A percentile compares a stretch with the other conserved stretches of the same genome.
Conservation (phyloP, 768 basidiomycete species). For the Rhizopogon roseolus region DNA sequence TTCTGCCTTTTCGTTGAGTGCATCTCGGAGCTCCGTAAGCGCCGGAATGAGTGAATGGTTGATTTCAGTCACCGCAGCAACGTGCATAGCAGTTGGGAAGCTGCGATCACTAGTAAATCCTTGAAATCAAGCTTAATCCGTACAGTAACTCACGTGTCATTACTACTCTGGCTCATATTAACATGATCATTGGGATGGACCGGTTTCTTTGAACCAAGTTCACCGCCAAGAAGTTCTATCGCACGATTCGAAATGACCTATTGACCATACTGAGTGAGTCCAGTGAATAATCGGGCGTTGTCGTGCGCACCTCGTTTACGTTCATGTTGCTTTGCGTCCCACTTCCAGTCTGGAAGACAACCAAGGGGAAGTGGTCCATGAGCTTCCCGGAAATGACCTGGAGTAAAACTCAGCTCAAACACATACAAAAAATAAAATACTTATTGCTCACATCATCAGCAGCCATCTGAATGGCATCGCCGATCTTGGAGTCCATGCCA, state of each 20-base stretch:
- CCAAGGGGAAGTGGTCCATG: slow-evolving; percentile 93
- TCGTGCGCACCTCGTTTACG: slow-evolving; percentile 75
- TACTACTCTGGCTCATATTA: slow-evolving; percentile 98
- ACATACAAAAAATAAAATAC: not conserved
- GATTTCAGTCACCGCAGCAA: slow-evolving; percentile 91
- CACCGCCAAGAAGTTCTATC: slow-evolving; percentile 92
- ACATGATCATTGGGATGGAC: slow-evolving; percentile 99
- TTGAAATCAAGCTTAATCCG: not conserved
- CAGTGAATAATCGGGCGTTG: not conserved
- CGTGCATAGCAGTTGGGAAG: slow-evolving; percentile 99
- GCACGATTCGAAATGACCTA: slow-evolving; percentile 98
- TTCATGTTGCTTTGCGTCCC: slow-evolving; percentile 99
- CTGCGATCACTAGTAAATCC: slow-evolving; percentile 33
- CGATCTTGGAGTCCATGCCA: slow-evolving; percentile 86
- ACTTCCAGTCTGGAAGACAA: slow-evolving; percentile 98
- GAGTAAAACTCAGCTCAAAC: slow-evolving; percentile 1
- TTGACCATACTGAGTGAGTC: not conserved
- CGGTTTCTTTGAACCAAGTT: slow-evolving; percentile 93
- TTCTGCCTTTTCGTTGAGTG: slow-evolving; percentile 76
- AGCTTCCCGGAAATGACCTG: slow-evolving; percentile 96
- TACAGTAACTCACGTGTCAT: slow-evolving; percentile 75
- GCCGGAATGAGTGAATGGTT: slow-evolving; percentile 78
- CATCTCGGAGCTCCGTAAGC: slow-evolving; percentile 76
- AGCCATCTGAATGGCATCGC: slow-evolving; percentile 84
- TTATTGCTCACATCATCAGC: slow-evolving; percentile 76